A percentile compares a stretch with the other conserved stretches of the same genome.
phyloP scores from a whole-genome alignment of 2,329 filamentous ascomycete genomes.

The Rhynchosporium secalis region DNA sequence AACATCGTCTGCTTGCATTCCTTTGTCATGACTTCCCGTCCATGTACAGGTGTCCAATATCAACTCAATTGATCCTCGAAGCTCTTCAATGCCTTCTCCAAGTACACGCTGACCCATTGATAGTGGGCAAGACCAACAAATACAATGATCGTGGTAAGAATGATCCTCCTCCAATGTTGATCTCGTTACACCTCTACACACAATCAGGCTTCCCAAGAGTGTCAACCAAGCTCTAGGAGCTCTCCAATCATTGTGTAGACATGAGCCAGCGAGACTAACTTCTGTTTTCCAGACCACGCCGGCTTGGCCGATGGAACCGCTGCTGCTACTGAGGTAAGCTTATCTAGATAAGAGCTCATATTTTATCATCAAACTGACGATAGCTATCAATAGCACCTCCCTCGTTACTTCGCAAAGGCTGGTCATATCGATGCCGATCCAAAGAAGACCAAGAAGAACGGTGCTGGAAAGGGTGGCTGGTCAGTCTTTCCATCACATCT shows the following conservation, averaged over 20 bases:
- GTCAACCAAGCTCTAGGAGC: background rate
- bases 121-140: conserved; percentile 98
- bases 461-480: conserved; percentile 92
- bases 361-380: conserved; percentile 15
- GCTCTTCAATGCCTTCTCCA: background rate
- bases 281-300: conserved; percentile 61
- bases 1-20: conserved; percentile 15
- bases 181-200: background rate
- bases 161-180: background rate
- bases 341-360: background rate
- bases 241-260: background rate
- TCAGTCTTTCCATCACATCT: conserved; percentile 48
- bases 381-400: conserved; percentile 60
- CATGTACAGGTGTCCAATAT: conserved; percentile 15
- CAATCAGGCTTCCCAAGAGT: background rate
- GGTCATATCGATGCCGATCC: conserved; percentile 81
- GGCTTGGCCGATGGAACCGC: conserved; percentile 70
- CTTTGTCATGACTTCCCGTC: conserved; percentile 16
- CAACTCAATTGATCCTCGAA: conserved; percentile 18
- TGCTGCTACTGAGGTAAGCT: conserved; percentile 39
- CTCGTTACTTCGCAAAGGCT: conserved; percentile 90
- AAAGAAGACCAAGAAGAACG: conserved; percentile 96
- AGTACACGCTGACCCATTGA: conserved; percentile 28
- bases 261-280: conserved; percentile 6
- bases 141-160: conserved; percentile 70